These are phyloP conservation scores for Suillus weaverae DNA, from an alignment of 768 basidiomycete genomes.

Conservation along the genomic window DNA sequence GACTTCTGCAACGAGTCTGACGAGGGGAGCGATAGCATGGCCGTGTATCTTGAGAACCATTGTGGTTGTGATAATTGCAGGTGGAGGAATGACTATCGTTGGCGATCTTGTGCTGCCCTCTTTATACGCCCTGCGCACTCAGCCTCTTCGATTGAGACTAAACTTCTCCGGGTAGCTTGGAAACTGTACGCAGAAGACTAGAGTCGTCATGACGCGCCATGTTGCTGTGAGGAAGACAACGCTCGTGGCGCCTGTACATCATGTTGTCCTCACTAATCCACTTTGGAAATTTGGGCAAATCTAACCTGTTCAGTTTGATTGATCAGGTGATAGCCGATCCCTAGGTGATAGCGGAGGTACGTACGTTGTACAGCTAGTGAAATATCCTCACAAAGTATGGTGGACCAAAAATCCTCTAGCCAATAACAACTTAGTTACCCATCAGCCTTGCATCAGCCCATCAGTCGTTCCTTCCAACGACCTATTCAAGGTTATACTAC, in stretches of 20 bases:
- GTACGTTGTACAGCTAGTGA: background rate
- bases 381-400: too few species aligned
- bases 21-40: slow-evolving; percentile 11
- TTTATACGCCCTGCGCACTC: background rate
- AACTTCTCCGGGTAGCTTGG: background rate
- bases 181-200: background rate
- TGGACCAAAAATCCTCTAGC: background rate
- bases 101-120: background rate
- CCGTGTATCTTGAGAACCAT: slow-evolving; percentile 23
- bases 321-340: background rate
- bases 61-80: background rate
- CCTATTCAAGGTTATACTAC: too few species aligned
- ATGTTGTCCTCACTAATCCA: background rate
- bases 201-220: background rate
- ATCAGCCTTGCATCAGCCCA: too few species aligned
- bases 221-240: background rate
- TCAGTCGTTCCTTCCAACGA: background rate
- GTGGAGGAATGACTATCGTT: background rate
- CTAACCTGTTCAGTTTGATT: background rate
- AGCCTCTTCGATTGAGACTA: background rate
- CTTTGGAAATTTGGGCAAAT: background rate
- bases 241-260: background rate
- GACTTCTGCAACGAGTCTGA: slow-evolving; percentile 18
- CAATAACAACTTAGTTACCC: background rate
- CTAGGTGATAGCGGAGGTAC: background rate